These are phyloP conservation scores for Rheum nobile DNA, from an alignment of 148 eudicot genomes.

Conservation along the genomic window DNA sequence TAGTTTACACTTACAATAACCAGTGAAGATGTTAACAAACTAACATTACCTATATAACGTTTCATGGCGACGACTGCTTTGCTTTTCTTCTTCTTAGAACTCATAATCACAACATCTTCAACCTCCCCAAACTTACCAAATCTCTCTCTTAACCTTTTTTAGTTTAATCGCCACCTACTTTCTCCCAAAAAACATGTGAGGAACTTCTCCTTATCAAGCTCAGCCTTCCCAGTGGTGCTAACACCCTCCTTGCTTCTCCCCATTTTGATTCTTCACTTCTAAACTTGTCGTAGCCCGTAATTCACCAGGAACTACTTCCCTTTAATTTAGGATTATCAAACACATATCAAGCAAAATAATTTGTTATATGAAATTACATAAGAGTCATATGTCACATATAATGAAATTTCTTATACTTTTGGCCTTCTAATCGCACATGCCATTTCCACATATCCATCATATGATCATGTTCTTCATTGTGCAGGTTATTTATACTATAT, in stretches of 20 bases:
- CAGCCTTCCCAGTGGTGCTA: constrained; percentile 10
- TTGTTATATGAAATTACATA: background rate
- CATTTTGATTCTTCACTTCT: background rate
- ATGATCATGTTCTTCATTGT: background rate
- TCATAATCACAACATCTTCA: constrained; percentile 53
- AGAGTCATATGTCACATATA: background rate
- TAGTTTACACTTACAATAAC: constrained; percentile 29
- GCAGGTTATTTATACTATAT: background rate
- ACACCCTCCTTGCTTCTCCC: constrained; percentile 7
- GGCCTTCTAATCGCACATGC: background rate
- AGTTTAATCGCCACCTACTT: constrained; percentile 34
- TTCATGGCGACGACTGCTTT: constrained; percentile 54
- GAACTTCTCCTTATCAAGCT: constrained; percentile 34
- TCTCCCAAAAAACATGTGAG: constrained; percentile 68
- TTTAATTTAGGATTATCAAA: no score
- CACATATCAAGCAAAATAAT: no score
- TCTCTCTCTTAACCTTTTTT: constrained; percentile 26
- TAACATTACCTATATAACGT: no score
- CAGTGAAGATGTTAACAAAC: no score
- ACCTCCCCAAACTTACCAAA: constrained; percentile 49
- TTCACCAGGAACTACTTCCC: no score
- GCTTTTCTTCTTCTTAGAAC: constrained; percentile 46
- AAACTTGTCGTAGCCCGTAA: background rate
- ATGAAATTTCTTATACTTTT: background rate
- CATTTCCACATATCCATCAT: background rate